A percentile compares a stretch with the other conserved stretches of the same genome.
These are phyloP conservation scores for Ustilago curta DNA, from an alignment of 1,284 basidiomycete species.

Conservation along the genomic window DNA sequence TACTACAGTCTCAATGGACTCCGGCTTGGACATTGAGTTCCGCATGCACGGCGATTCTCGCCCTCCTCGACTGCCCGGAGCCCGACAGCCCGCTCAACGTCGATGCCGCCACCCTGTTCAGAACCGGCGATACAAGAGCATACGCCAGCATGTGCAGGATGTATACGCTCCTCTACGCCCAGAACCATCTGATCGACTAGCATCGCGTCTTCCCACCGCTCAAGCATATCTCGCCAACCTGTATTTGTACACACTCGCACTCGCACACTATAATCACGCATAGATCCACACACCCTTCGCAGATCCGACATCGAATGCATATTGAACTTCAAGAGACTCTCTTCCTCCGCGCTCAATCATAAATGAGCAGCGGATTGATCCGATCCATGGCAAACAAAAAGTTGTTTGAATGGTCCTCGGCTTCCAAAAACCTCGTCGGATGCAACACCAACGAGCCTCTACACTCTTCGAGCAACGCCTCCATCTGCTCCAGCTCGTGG, in stretches of 20 bases:
- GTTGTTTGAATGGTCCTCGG: constrained; percentile 60
- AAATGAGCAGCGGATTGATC: constrained; percentile 60
- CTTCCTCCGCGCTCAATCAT: constrained; percentile 27
- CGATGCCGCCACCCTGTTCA: constrained; percentile 64
- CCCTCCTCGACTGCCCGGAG: constrained; percentile 66
- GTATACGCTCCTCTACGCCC: constrained; percentile 50
- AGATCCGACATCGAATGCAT: not conserved
- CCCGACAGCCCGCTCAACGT: constrained; percentile 69
- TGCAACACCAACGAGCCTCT: constrained; percentile 60
- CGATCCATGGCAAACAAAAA: constrained; percentile 65
- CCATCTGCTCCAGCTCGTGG: constrained; percentile 63
- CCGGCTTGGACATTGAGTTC: constrained; percentile 68
- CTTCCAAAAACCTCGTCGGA: constrained; percentile 65
- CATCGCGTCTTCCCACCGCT: not conserved
- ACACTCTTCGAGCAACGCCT: constrained; percentile 56
- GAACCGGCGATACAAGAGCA: constrained; percentile 48
- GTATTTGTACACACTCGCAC: constrained; percentile 19
- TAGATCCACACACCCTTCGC: not conserved
- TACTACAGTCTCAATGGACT: constrained; percentile 66
- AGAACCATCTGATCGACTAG: not conserved
- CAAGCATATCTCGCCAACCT: constrained; percentile 6
- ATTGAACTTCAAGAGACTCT: not conserved
- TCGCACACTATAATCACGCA: not conserved
- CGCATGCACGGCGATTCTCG: constrained; percentile 64
- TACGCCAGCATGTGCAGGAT: constrained; percentile 54